phyloP scores from a whole-genome alignment of 208 protist genomes.

The Trypanosoma theileri region DNA sequence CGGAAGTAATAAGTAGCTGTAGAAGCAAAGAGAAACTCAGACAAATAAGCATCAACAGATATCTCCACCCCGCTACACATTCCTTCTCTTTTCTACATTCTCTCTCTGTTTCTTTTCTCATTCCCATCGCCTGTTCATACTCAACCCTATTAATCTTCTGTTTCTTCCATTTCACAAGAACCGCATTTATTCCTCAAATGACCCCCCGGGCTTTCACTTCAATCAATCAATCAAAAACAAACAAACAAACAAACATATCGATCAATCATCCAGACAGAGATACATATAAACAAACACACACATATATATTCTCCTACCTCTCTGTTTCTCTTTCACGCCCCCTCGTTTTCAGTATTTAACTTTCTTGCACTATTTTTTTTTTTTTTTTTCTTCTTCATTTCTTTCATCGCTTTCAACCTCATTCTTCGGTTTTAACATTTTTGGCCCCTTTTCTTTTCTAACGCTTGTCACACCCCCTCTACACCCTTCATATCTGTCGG shows the following conservation, averaged over 20 bases:
- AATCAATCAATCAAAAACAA: constrained; percentile 17
- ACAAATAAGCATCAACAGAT: no score
- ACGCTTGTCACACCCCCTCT: not conserved
- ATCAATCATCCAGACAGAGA: not conserved
- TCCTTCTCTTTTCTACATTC: not conserved
- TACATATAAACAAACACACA: not conserved
- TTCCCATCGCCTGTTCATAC: not conserved
- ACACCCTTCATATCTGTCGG: not conserved
- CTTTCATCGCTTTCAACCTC: not conserved
- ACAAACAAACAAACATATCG: not conserved
- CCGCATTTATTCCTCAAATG: constrained; percentile 1
- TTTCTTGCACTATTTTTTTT: not conserved
- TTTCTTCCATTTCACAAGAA: not conserved
- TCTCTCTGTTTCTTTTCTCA: not conserved
- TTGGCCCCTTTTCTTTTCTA: not conserved
- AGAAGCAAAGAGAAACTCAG: no score
- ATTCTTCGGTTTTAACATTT: not conserved
- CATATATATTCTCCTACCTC: not conserved
- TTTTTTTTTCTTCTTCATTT: constrained; percentile 6
- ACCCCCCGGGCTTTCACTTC: not conserved
- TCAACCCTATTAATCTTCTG: not conserved
- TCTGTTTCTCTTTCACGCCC: constrained; percentile 1
- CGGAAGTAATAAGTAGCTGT: no score
- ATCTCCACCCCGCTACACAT: no score
- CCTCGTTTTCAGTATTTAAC: not conserved